These are phyloP conservation scores for Catenaria anguillulae DNA, from an alignment of 371 early-diverging fungal genomes.

Conservation along the genomic window DNA sequence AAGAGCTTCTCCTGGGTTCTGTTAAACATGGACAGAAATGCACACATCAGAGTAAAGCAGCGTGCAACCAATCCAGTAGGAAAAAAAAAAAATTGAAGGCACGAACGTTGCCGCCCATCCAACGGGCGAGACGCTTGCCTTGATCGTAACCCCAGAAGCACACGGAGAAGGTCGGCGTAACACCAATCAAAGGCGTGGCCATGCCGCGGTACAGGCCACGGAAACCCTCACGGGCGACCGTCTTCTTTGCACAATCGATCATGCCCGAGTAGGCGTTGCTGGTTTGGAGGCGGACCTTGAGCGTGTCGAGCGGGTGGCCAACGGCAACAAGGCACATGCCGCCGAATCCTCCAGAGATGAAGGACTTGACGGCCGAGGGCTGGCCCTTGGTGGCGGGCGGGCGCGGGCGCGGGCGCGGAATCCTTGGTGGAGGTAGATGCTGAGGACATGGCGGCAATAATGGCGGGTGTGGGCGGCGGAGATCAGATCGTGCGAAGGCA, in stretches of 20 bases:
- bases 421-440: background rate
- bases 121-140: constrained; percentile 36
- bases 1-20: constrained; percentile 26
- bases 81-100: no score
- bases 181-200: constrained; percentile 10
- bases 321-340: constrained; percentile 50
- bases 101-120: constrained; percentile 1
- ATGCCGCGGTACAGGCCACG: constrained; percentile 12
- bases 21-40: background rate
- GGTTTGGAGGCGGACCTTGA: constrained; percentile 89
- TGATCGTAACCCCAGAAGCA: constrained; percentile 75
- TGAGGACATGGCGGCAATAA: background rate
- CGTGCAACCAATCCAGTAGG: background rate
- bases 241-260: constrained; percentile 75
- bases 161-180: constrained; percentile 67
- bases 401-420: background rate
- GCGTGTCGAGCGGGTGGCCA: constrained; percentile 70
- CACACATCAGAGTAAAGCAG: no score
- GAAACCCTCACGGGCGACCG: constrained; percentile 31
- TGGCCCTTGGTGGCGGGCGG: background rate
- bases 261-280: constrained; percentile 71
- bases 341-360: constrained; percentile 88
- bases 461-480: background rate
- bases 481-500: no score
- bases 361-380: constrained; percentile 50